Evolutionary conservation across 2,329 filamentous ascomycete species (phyloP), one percentile per base, ranked within the genome.

Genomic region (Raffaelea arxii): DNA sequence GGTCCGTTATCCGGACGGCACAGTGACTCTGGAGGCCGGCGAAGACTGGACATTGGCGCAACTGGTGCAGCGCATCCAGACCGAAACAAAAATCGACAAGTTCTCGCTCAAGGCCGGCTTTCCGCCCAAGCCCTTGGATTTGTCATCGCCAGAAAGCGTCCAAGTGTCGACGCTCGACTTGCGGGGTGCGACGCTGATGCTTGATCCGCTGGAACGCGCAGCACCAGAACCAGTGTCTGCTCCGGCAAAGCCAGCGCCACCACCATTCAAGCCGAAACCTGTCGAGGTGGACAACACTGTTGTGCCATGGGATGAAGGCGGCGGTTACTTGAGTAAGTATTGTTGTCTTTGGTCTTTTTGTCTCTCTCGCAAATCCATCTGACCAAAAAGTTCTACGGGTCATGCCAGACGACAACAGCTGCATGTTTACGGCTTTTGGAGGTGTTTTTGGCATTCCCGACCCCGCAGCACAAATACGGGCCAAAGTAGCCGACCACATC

Each of bases 361-460:
- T 18, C 25, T 23, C 23, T 10, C 54, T 51, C 38, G 21, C 19
- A 14, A 19, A 18, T 5, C 6, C 37, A 14, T 10, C 6, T 23
- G 4, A 7, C 14, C 18, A 16, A 24, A 10, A 9, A 79, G 84
- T 94, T 9, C 75, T 96, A 18, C 83, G 91, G 14, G 86, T 97
- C 43, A 96, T 97, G 91, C 88, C 90, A 4, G 91, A 96, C 59
- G 91, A 97, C 64, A 96, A 96, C 64, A 88, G 82, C 49, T 97
- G 91, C 65, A 80, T 97, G 58, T 97, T 96, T 65, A 85, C 89
- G 24, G 90, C 91, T 0, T 81, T 97, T 41, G 86, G 86, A 16
- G 84, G 82, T 46, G 85, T 85, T 3, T 74, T 94, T n/a, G 77
- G 87, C 42, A 51, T 55, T n/a, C 62, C 67, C 18, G 63, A 70